A percentile compares a stretch with the other conserved stretches of the same genome.
Conservation (phyloP, 2,329 filamentous ascomycete species). For the Talaromyces sp. region DNA sequence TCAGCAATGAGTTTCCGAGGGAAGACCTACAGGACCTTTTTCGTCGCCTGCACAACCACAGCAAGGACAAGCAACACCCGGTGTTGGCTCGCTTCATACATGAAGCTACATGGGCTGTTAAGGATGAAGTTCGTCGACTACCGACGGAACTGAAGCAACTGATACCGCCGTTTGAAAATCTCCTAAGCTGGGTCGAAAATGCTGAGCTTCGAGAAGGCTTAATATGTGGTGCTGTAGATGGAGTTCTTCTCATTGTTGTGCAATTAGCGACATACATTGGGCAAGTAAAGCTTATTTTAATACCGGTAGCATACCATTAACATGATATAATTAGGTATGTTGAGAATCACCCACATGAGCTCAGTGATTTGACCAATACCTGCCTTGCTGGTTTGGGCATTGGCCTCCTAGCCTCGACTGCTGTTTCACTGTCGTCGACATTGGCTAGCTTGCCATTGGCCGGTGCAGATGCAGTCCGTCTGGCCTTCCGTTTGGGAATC, state of each 20-base stretch:
- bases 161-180: slow-evolving; percentile 17
- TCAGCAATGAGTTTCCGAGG: slow-evolving; percentile 46
- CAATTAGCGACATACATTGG: slow-evolving; percentile 42
- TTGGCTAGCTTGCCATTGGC: slow-evolving; percentile 35
- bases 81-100: slow-evolving; percentile 38
- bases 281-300: slow-evolving; percentile 21
- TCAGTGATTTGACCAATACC: background rate
- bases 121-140: slow-evolving; percentile 32
- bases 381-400: slow-evolving; percentile 41
- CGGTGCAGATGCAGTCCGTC: slow-evolving; percentile 38
- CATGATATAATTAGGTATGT: background rate
- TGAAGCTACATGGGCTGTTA: slow-evolving; percentile 35
- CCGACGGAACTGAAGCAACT: slow-evolving; percentile 13
- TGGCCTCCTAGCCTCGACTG: slow-evolving; percentile 41
- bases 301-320: background rate
- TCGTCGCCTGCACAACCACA: slow-evolving; percentile 34
- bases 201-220: slow-evolving; percentile 32
- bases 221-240: slow-evolving; percentile 42
- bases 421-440: slow-evolving; percentile 36
- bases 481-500: slow-evolving; percentile 45
- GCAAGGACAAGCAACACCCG: slow-evolving; percentile 33
- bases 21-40: slow-evolving; percentile 39
- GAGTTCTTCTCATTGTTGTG: slow-evolving; percentile 36
- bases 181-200: slow-evolving; percentile 10
- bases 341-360: background rate